These are phyloP conservation scores for Vickermania ingenoplastis DNA, from an alignment of 208 protist genomes.

Conservation along the genomic window DNA sequence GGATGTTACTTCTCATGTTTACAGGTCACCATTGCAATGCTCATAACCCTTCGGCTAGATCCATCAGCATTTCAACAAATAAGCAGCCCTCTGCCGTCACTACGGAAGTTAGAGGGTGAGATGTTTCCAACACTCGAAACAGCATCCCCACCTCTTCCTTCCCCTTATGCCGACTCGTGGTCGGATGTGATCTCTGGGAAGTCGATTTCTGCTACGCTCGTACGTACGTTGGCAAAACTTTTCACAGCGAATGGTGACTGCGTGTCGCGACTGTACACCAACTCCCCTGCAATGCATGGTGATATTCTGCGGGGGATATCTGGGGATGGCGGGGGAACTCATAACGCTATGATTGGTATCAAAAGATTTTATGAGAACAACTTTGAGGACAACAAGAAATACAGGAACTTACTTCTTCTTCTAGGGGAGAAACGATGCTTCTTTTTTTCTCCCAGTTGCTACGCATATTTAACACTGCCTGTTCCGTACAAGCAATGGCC, in stretches of 20 bases:
- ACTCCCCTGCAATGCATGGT: slow-evolving; percentile 88
- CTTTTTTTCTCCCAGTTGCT: neutral
- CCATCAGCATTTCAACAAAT: slow-evolving; percentile 41
- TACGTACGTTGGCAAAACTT: slow-evolving; percentile 48
- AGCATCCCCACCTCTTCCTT: slow-evolving; percentile 15
- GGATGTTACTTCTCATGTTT: slow-evolving; percentile 87
- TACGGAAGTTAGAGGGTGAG: too few relatives aligned
- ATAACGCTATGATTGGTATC: slow-evolving; percentile 80
- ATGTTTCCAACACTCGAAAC: too few relatives aligned
- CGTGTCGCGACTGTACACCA: slow-evolving; percentile 88
- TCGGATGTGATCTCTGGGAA: slow-evolving; percentile 46
- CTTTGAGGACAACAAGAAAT: slow-evolving; percentile 80
- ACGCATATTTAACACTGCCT: neutral
- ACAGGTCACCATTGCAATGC: slow-evolving; percentile 73
- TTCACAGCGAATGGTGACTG: slow-evolving; percentile 87
- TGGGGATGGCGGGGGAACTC: slow-evolving; percentile 39
- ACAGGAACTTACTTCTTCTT: slow-evolving; percentile 62
- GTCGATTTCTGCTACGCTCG: slow-evolving; percentile 37
- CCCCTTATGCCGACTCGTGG: slow-evolving; percentile 64
- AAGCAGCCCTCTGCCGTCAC: slow-evolving; percentile 32
- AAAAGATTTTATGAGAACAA: slow-evolving; percentile 76
- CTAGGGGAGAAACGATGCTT: slow-evolving; percentile 19
- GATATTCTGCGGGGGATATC: slow-evolving; percentile 77
- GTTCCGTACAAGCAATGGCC: neutral
- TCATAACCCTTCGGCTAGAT: slow-evolving; percentile 45